These are phyloP conservation scores for Harringtonia aguacate DNA, from an alignment of 2,329 filamentous ascomycete species.

Conservation along the genomic window DNA sequence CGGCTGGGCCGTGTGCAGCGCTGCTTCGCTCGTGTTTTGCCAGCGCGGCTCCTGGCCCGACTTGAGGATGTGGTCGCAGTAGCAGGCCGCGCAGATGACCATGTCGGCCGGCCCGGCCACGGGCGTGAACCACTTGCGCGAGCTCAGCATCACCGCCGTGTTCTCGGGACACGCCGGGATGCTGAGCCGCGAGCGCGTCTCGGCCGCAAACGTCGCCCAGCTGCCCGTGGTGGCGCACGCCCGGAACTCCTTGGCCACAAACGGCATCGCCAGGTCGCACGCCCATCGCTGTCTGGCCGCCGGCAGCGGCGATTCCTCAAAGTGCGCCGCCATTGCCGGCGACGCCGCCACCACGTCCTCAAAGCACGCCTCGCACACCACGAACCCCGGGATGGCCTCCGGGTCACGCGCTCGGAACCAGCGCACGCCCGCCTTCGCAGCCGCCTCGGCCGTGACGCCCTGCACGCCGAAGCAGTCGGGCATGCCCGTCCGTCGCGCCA, in stretches of 20 bases:
- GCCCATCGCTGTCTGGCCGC: constrained; percentile 19
- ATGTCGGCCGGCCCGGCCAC: constrained; percentile 15
- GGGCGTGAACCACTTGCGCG: constrained; percentile 22
- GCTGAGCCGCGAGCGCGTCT: constrained; percentile 14
- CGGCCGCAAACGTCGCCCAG: constrained; percentile 22
- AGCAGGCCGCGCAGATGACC: constrained; percentile 25
- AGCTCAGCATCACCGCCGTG: too few species aligned
- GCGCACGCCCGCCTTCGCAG: constrained; percentile 16
- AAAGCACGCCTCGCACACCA: constrained; percentile 28
- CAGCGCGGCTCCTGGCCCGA: constrained; percentile 13
- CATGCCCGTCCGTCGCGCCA: constrained; percentile 16
- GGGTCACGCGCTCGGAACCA: constrained; percentile 21
- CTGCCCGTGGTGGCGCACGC: constrained; percentile 14
- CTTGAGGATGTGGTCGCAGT: constrained; percentile 22
- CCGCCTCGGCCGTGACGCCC: constrained; percentile 13
- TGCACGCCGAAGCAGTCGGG: constrained; percentile 19
- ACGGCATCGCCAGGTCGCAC: constrained; percentile 23
- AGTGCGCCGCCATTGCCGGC: constrained; percentile 18
- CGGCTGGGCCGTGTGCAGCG: too few species aligned
- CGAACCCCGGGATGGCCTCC: constrained; percentile 20
- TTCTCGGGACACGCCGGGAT: constrained; percentile 4
- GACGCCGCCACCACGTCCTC: constrained; percentile 20
- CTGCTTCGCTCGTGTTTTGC: constrained; percentile 5
- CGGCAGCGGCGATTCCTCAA: constrained; percentile 17
- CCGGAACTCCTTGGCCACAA: constrained; percentile 19